phyloP scores from a whole-genome alignment of 1,139 yeast genomes.

The Yamadazyma sp. region DNA sequence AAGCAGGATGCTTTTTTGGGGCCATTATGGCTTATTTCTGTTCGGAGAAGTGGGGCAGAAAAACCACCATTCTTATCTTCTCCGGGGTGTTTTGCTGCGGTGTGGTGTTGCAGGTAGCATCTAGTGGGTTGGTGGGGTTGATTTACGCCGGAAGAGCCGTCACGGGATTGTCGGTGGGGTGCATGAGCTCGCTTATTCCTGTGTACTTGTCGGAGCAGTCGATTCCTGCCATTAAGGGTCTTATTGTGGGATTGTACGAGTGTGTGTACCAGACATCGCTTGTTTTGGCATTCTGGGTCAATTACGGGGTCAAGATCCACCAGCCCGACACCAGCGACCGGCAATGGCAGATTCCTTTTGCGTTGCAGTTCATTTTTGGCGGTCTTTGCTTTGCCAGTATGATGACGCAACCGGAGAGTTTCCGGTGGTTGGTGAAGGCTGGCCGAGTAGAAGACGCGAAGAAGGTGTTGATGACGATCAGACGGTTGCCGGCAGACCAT shows the following conservation, averaged over 20 bases:
- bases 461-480: conserved; percentile 26
- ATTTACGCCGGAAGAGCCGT: conserved; percentile 43
- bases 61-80: conserved; percentile 33
- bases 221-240: conserved; percentile 44
- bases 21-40: conserved; percentile 42
- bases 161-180: conserved; percentile 43
- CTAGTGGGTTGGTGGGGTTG: conserved; percentile 27
- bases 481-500: conserved; percentile 26
- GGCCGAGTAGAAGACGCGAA: conserved; percentile 17
- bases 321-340: conserved; percentile 21
- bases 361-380: conserved; percentile 42
- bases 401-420: conserved; percentile 20
- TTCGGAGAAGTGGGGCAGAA: conserved; percentile 38
- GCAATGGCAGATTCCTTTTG: conserved; percentile 48
- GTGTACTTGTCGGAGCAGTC: conserved; percentile 42
- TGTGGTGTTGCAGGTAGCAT: conserved; percentile 42
- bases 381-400: conserved; percentile 40
- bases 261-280: conserved; percentile 47
- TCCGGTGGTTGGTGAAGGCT: conserved; percentile 15
- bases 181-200: conserved; percentile 41
- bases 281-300: conserved; percentile 45
- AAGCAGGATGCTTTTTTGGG: conserved; percentile 47
- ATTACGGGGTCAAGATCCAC: conserved; percentile 38
- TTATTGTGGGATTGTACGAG: conserved; percentile 38
- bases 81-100: conserved; percentile 37